Evolutionary conservation across 2,329 filamentous ascomycete species (phyloP).

Genomic region (Davidsoniella virescens): DNA sequence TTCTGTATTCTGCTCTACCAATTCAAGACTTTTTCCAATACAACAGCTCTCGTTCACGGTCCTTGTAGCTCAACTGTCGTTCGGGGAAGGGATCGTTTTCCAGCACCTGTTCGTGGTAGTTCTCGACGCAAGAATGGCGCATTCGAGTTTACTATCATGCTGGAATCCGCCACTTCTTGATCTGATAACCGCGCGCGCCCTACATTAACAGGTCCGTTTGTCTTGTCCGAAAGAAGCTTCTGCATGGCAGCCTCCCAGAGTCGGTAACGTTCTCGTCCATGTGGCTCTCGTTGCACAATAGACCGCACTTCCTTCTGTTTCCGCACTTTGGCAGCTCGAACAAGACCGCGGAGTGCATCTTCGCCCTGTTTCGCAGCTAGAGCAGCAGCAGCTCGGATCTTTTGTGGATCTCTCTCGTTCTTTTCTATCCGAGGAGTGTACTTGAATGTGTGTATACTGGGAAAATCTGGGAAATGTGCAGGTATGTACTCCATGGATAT

Average conservation of each 20-base stretch:
- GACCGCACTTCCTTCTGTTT: constrained; percentile 48
- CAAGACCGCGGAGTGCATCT: constrained; percentile 41
- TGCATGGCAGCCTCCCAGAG: constrained; percentile 47
- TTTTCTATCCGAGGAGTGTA: constrained; percentile 34
- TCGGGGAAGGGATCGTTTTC: constrained; percentile 7
- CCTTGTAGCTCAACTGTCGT: constrained; percentile 9
- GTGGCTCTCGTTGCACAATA: constrained; percentile 34
- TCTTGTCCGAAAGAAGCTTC: constrained; percentile 30
- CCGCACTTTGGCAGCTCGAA: constrained; percentile 46
- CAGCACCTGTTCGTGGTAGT: constrained; percentile 8
- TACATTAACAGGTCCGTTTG: neutral
- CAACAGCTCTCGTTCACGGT: neutral
- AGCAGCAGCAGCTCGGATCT: constrained; percentile 42
- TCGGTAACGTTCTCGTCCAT: constrained; percentile 38
- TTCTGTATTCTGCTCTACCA: no score
- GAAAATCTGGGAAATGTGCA: constrained; percentile 41
- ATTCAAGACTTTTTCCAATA: neutral
- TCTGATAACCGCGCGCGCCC: constrained; percentile 9
- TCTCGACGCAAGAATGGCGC: constrained; percentile 10
- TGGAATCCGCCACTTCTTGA: constrained; percentile 43
- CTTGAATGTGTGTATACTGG: constrained; percentile 47
- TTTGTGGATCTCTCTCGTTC: constrained; percentile 33
- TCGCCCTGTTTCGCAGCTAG: constrained; percentile 45
- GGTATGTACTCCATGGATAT: constrained; percentile 40
- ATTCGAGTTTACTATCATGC: constrained; percentile 42